A percentile compares a stretch with the other conserved stretches of the same genome.
Evolutionary conservation across 2,329 filamentous ascomycete species (phyloP).

Genomic region (Simplicillium sp.): DNA sequence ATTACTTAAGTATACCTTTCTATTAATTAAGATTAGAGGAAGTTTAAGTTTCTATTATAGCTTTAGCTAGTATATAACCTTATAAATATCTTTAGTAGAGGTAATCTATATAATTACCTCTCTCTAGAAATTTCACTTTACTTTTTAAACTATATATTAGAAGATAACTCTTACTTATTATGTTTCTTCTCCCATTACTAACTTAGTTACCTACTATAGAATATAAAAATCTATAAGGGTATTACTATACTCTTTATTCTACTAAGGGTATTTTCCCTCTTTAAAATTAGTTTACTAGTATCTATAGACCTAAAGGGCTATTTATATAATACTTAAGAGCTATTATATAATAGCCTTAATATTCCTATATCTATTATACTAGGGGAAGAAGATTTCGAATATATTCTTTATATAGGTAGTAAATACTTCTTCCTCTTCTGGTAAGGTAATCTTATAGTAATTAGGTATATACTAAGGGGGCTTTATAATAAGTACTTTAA

Average conservation of each 20-base stretch:
- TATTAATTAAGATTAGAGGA: neutral
- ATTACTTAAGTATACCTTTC: neutral
- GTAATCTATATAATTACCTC: neutral
- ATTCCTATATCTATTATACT: neutral
- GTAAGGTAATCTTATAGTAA: neutral
- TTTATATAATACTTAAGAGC: constrained; percentile 1
- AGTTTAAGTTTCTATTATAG: neutral
- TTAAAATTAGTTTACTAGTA: neutral
- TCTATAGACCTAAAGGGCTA: neutral
- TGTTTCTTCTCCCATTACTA: neutral
- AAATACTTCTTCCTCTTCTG: constrained; percentile 1
- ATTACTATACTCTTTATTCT: constrained; percentile 2
- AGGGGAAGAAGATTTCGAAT: neutral
- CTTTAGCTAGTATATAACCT: constrained; percentile 1
- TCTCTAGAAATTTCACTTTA: constrained; percentile 1
- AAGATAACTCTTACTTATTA: neutral
- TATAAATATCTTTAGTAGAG: neutral
- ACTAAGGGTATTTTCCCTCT: constrained; percentile 1
- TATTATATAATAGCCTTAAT: neutral
- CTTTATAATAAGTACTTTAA: neutral
- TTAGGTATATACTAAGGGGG: neutral
- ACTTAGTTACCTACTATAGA: neutral
- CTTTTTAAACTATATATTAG: neutral
- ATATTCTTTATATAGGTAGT: neutral
- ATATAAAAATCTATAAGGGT: neutral